Percentiles rank a stretch among this genome's conserved stretches.
These are phyloP conservation scores for Leccinum pellstonianum DNA, from an alignment of 768 basidiomycete genomes.

Conservation along the genomic window DNA sequence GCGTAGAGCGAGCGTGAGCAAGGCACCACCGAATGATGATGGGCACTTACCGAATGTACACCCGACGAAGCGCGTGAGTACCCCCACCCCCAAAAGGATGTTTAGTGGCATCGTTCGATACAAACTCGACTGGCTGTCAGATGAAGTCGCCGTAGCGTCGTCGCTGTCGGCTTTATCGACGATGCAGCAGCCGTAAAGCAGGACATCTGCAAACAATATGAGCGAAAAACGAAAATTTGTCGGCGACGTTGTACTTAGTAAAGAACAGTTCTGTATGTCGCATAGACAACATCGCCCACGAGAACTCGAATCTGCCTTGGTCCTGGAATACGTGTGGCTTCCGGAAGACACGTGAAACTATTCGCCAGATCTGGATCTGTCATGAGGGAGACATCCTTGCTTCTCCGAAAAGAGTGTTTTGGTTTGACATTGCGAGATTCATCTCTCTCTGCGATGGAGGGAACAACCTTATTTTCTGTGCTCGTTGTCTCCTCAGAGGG, in stretches of 20 bases:
- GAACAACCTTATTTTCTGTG: neutral
- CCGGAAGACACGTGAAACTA: neutral
- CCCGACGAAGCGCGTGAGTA: conserved; percentile 9
- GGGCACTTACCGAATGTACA: conserved; percentile 43
- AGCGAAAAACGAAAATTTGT: conserved; percentile 3
- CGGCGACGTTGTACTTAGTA: conserved; percentile 63
- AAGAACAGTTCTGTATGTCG: conserved; percentile 63
- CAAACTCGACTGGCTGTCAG: conserved; percentile 38
- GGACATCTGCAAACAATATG: conserved; percentile 54
- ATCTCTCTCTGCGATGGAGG: conserved; percentile 9
- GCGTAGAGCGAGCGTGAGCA: too few relatives aligned
- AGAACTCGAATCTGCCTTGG: conserved; percentile 54
- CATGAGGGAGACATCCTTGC: conserved; percentile 21
- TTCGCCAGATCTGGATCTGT: conserved; percentile 10
- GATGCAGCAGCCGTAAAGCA: conserved; percentile 43
- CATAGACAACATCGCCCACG: conserved; percentile 58
- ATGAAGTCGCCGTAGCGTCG: conserved; percentile 23
- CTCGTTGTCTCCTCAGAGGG: conserved; percentile 2
- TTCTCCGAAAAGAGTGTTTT: conserved; percentile 38
- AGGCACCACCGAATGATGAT: too few relatives aligned
- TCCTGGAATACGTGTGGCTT: conserved; percentile 31
- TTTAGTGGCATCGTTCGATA: too few relatives aligned
- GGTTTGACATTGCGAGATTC: conserved; percentile 30
- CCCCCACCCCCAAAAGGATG: too few relatives aligned
- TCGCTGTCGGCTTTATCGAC: conserved; percentile 10